Base-by-base conservation (phyloP, 1,284 basidiomycete species). In the Sporisorium graminicola region DNA sequence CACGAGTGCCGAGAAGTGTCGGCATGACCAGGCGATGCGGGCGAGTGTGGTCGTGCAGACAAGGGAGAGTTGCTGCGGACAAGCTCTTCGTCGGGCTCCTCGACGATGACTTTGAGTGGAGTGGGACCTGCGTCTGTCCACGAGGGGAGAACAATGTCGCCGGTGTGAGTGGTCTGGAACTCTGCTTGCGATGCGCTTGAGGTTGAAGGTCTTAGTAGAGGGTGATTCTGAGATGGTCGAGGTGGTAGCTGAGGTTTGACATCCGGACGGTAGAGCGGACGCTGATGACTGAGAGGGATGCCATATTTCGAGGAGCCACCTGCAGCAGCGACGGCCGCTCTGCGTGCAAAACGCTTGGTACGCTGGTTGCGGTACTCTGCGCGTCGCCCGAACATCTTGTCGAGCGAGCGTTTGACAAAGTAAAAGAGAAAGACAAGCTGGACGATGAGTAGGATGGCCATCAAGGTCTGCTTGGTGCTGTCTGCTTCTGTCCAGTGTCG, bases 401-500 rank as follows among this genome's bases (percentile, higher is more conserved):
- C 74, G 37, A 76, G 65, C 5, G 62, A 65, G 31, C 69, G 47
- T n/a, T 76, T 76, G 69, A 76, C 61, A 43, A 57, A 58, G 51
- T 47, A 68, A 35, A 63, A 54, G 18, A 76, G 59, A 29, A 29
- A 58, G 5, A 76, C 62, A 26, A 76, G 22, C 53, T 76, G 74
- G 2, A 69, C 35, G 29, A 76, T 64, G 55, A 72, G 65, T 13
- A 76, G 57, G 49, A 76, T 46, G 40, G 74, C 74, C 74, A 76
- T 76, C 26, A 76, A 68, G 14, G 74, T 76, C 52, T 76, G 74
- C 57, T 76, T 76, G 26, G 65, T 72, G 49, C 69, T 63, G 44
- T 72, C 69, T 13, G 69, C 74, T 52, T 76, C 58, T 20, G 50
- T 68, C 74, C 74, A 76, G 24, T 76, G 74, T 33, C 62, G 43